These are phyloP conservation scores for Yamadazyma buinensis DNA, from an alignment of 1,139 yeast genomes.

Conservation along the genomic window DNA sequence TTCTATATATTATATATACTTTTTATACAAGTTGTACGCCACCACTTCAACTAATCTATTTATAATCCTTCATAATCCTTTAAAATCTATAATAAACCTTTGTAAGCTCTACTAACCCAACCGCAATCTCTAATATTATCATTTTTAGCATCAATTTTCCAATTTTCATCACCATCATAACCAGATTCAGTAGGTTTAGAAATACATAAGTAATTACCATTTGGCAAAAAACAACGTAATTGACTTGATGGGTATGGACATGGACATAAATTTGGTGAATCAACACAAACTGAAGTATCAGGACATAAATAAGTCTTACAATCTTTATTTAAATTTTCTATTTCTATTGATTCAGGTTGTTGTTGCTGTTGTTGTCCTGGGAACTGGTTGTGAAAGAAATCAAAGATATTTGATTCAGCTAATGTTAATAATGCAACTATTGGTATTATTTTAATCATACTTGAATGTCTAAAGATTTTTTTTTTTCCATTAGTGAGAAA, in stretches of 20 bases:
- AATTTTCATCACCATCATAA: constrained; percentile 47
- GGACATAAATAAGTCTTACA: constrained; percentile 78
- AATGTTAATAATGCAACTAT: constrained; percentile 4
- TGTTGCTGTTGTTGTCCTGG: constrained; percentile 5
- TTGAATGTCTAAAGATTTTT: too few species aligned
- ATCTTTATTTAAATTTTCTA: constrained; percentile 28
- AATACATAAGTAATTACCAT: constrained; percentile 68
- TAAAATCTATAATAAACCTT: too few species aligned
- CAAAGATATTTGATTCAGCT: constrained; percentile 13
- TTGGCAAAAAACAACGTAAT: constrained; percentile 73
- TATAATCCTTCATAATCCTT: too few species aligned
- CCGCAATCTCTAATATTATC: constrained; percentile 69
- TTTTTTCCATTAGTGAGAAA: too few species aligned
- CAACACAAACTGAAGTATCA: constrained; percentile 77
- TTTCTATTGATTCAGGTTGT: constrained; percentile 20
- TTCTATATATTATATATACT: too few species aligned
- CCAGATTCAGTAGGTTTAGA: constrained; percentile 65
- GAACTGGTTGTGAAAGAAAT: constrained; percentile 32
- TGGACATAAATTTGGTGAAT: constrained; percentile 69
- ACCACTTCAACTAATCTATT: too few species aligned
- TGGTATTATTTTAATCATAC: too few species aligned
- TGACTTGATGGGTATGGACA: constrained; percentile 88
- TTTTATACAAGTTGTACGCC: too few species aligned
- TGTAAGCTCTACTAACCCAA: constrained; percentile 61
- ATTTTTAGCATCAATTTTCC: constrained; percentile 50